Base-by-base conservation (phyloP, 306 rosid genomes). In the Trichosanthes truncata region DNA sequence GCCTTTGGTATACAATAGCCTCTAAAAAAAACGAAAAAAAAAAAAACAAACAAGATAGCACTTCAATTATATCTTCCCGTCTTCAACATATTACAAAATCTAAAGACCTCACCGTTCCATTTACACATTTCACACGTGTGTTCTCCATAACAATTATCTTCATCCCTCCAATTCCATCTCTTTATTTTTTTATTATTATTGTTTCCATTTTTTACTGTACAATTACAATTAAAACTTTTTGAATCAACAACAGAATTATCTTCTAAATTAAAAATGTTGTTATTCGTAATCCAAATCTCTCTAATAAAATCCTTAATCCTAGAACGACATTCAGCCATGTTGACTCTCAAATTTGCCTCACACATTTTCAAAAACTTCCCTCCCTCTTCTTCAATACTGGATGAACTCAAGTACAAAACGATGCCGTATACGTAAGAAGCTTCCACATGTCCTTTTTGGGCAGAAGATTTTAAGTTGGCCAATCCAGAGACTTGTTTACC, bases 261-360 rank as follows among this genome's bases (percentile, higher is more conserved):
- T 35, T 7, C 3, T 10, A 15, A 51, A 48, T 23, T 2, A 12
- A 45, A 48, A 73, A 45, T 23, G 18, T 62, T 6, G 2, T 57
- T 78, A 29, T 80, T 81, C 5, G 53, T 49, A 5, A 84, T n/a
- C 89, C 89, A 86, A 86, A 82, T 71, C 31, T 65, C 76, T 36
- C 59, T 4, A 3, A 86, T 11, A 76, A 82, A 84, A 15, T 12
- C 13, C 11, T 59, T 60, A 0, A 86, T 82, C 35, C 82, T 84
- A 59, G 66, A 57, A 21, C 89, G 79, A 52, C 86, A 84, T 29
- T 66, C 74, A 1, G 6, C 6, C 10, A 66, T 5, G 14, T 7
- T 7, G 9, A 35, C 14, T 3, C 74, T 25, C 13, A 62, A 74
- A 3, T 1, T 20, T 8, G 76, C 0, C 33, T 79, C 79, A 4